Base-by-base conservation (phyloP, 192 early-diverging fungal species). In the Coemansia sp. region DNA sequence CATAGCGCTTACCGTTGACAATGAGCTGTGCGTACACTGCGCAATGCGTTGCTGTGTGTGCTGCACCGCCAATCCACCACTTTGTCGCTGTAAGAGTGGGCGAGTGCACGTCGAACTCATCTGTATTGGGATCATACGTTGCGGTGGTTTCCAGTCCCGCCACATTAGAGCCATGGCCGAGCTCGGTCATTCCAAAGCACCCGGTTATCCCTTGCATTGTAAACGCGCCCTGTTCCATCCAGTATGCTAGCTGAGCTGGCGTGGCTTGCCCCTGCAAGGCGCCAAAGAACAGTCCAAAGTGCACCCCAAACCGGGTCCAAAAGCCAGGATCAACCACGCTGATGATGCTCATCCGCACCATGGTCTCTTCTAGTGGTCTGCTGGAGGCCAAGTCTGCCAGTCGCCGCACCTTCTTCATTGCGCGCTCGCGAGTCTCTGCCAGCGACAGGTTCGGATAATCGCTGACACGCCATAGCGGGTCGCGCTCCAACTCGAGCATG, bases 11-110 rank as follows among this genome's bases (percentile, higher is more conserved):
- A 52, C 86, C 88, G 45, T 86, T 87, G 36, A 94, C 88, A 23
- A 88, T 70, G 28, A 94, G 82, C 75, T 92, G 90, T 11, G 91
- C 92, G 64, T 91, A 93, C 7, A 91, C 87, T 14, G 86, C 80
- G 35, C 83, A 79, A 71, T 90, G 88, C 2, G 90, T 92, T 35
- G 91, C 91, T 9, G 88, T 87, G 60, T 92, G 90, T n/a, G 91
- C 93, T 13, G 93, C 93, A 50, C 91, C 91, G 59, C 93, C 93
- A 68, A 96, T 96, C 93, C 93, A 96, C 93, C 93, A 96, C 76
- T 96, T 94, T 40, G 92, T 96, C 26, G 89, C 86, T 9, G 85
- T 86, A 15, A 90, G 57, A 7, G 84, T 83, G 10, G 88, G 88
- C 39, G 88, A 87, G 55, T 90, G 88, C 50, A 96, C 88, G 45